Evolutionary conservation across 345 rosid genomes (phyloP).

Genomic region (Cardamine occulta): DNA sequence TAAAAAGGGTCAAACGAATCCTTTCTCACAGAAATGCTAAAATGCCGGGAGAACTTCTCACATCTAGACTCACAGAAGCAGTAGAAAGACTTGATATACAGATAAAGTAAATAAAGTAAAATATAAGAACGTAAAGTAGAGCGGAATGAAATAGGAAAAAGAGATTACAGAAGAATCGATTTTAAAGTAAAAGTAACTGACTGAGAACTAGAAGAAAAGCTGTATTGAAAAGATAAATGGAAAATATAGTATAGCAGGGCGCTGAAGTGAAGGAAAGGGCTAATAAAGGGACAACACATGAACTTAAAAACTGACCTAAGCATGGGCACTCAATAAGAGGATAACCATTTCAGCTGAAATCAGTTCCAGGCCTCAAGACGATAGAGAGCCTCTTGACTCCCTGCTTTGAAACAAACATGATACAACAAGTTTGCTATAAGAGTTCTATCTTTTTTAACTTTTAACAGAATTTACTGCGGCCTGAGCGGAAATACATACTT

Average conservation of each 20-base stretch:
- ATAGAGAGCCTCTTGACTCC: slow-evolving; percentile 87
- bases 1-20: neutral
- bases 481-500: slow-evolving; percentile 50
- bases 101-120: slow-evolving; percentile 3
- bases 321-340: slow-evolving; percentile 72
- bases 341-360: slow-evolving; percentile 89
- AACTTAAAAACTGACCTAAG: slow-evolving; percentile 91
- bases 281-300: slow-evolving; percentile 58
- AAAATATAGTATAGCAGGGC: slow-evolving; percentile 60
- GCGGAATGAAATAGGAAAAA: slow-evolving; percentile 40
- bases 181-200: slow-evolving; percentile 39
- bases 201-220: slow-evolving; percentile 43
- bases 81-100: neutral
- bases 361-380: slow-evolving; percentile 97
- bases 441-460: slow-evolving; percentile 49
- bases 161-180: slow-evolving; percentile 21
- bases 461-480: slow-evolving; percentile 55
- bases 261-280: slow-evolving; percentile 61
- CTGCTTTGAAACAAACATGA: slow-evolving; percentile 93
- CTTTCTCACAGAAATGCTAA: slow-evolving; percentile 12
- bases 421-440: slow-evolving; percentile 85
- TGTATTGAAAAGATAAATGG: slow-evolving; percentile 49
- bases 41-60: neutral
- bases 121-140: slow-evolving; percentile 23
- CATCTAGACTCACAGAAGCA: slow-evolving; percentile 6